Conservation (phyloP, 1,284 basidiomycete species). For the Anthracocystis walkeri region DNA sequence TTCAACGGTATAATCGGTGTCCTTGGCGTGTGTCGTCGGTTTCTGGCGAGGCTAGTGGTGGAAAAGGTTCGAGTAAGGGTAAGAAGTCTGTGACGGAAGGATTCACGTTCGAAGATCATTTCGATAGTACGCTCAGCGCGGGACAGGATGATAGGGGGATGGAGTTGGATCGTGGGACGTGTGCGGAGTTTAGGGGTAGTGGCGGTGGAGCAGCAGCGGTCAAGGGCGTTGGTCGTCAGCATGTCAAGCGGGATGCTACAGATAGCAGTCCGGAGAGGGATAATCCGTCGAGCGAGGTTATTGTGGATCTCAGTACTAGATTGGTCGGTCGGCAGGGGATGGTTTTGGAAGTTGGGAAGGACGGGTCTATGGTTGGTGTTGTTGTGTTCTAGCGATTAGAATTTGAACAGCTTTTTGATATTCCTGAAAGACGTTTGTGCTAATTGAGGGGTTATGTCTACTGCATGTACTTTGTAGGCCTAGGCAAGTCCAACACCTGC, state of each 20-base stretch:
- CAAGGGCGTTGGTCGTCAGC: conserved; percentile 8
- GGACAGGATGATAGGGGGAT: conserved; percentile 38
- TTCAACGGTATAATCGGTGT: conserved; percentile 50
- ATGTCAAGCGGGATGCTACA: conserved; percentile 4
- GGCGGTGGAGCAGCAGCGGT: background rate
- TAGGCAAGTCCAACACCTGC: conserved; percentile 45
- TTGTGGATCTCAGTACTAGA: conserved; percentile 43
- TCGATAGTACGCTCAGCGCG: conserved; percentile 30
- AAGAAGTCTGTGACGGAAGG: conserved; percentile 8
- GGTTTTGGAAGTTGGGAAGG: conserved; percentile 45
- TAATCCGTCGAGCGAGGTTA: conserved; percentile 22
- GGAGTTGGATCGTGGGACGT: conserved; percentile 49
- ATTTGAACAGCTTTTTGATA: no score
- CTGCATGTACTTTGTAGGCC: conserved; percentile 56
- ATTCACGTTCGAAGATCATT: conserved; percentile 37
- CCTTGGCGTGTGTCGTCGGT: conserved; percentile 33
- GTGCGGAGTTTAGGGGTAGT: conserved; percentile 37
- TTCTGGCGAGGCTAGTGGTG: background rate
- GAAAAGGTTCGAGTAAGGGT: conserved; percentile 5
- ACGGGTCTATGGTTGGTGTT: conserved; percentile 42
- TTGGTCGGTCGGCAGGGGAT: conserved; percentile 39
- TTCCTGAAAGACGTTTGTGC: no score
- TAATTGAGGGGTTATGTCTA: conserved; percentile 10
- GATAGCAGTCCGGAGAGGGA: conserved; percentile 30
- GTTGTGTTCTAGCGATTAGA: no score